Evolutionary conservation across 495 filamentous ascomycete species (phyloP).

Genomic region (Tuber magnatum): DNA sequence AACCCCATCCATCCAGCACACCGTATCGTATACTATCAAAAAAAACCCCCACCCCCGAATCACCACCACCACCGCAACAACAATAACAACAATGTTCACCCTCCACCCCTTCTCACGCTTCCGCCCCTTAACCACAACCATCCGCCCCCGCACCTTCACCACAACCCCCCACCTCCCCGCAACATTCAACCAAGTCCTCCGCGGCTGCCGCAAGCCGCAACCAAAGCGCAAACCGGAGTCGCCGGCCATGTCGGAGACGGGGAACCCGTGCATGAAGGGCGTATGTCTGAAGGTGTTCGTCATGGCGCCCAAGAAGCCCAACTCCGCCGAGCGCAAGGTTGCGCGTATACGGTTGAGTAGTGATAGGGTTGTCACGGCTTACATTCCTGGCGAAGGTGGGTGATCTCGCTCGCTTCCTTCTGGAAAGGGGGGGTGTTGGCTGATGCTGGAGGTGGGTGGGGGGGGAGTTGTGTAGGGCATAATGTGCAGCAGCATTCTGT

Average conservation of each 20-base stretch:
- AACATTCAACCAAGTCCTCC: conserved; percentile 57
- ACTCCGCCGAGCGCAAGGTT: conserved; percentile 89
- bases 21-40: neutral
- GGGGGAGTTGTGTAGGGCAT: conserved; percentile 56
- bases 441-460: conserved; percentile 4
- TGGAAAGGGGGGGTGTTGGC: neutral
- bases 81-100: conserved; percentile 26
- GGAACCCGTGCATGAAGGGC: conserved; percentile 78
- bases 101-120: conserved; percentile 15
- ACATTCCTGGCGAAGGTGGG: conserved; percentile 90
- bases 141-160: conserved; percentile 14
- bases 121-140: conserved; percentile 17
- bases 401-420: neutral
- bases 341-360: conserved; percentile 80
- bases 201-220: conserved; percentile 66
- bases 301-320: conserved; percentile 96
- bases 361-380: conserved; percentile 76
- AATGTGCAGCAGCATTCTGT: conserved; percentile 99
- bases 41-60: neutral
- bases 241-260: conserved; percentile 63
- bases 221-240: conserved; percentile 74
- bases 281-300: conserved; percentile 89
- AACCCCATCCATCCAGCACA: no score
- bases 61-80: neutral
- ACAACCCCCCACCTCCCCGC: conserved; percentile 36